Base-by-base conservation (phyloP, 2,329 filamentous ascomycete genomes). In the Trichoderma afroharzianum region DNA sequence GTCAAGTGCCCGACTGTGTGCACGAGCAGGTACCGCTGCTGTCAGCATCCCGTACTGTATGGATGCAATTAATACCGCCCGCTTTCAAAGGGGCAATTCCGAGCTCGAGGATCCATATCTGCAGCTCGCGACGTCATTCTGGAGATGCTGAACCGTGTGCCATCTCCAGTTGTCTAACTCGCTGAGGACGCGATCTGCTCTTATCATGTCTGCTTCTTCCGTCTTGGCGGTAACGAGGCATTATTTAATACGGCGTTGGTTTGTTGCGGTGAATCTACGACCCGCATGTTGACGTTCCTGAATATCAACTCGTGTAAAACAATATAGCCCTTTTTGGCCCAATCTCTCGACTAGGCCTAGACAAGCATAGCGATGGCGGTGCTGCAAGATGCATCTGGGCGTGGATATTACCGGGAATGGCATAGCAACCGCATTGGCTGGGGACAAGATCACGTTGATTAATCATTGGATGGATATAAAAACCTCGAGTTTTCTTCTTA, bases 81-180 rank as follows among this genome's bases (percentile, higher is more conserved):
- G 59, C 61, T 53, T 53, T 53, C 24, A 58, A 59, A 70, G 61
- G 61, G 68, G 68, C 68, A 70, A 58, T 64, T 26, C 68, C 59
- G 68, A 70, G 50, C 68, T 70, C 57, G 50, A 43, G 33, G 18
- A 47, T 70, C 39, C 30, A 36, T 63, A n/a, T 8, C n/a, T 30
- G 55, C 57, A 33, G 57, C 57, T 59, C 18, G 30, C 68, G 47
- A 63, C 68, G 68, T 70, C 68, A 70, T 70, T 36, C 39, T 63
- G 47, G 59, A 63, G 39, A 36, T 18, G 30, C 32, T 18, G 15
- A 1, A 3, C 50, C 11, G 14, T 26, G 11, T 55, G 24, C 12
- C 21, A 55, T 47, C 43, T 43, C 15, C 18, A n/a, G 39, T 43
- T 1, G 8, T 50, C 43, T 50, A 50, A 50, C 43, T 47, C 43